Evolutionary conservation across 2,329 filamentous ascomycete genomes (phyloP).

Genomic region (Fusarium hainanense): DNA sequence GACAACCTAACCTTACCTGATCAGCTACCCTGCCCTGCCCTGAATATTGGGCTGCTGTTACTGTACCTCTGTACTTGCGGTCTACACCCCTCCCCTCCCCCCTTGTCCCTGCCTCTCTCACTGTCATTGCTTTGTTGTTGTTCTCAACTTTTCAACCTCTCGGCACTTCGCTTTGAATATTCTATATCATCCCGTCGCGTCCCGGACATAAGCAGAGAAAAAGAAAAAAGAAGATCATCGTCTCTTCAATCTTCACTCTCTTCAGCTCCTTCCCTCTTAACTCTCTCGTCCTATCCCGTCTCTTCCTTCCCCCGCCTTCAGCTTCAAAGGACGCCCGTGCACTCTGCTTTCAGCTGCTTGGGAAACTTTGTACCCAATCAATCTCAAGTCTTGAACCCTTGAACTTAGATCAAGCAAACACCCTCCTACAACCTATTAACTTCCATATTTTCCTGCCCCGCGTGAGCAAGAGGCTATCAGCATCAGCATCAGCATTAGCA

Average conservation of each 20-base stretch:
- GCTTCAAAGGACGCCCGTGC: conserved; percentile 33
- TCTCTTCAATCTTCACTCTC: not conserved
- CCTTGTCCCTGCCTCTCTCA: conserved; percentile 9
- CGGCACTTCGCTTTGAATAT: not conserved
- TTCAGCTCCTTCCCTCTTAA: not conserved
- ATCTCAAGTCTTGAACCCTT: conserved; percentile 9
- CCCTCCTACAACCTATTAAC: conserved; percentile 6
- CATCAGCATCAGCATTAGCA: conserved; percentile 14
- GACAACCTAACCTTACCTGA: not conserved
- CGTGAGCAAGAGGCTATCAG: conserved; percentile 21
- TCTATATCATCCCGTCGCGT: conserved; percentile 16
- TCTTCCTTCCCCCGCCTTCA: conserved; percentile 30
- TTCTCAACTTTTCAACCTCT: not conserved
- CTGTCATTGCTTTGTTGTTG: conserved; percentile 26
- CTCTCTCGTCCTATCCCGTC: not conserved
- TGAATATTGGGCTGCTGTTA: not conserved
- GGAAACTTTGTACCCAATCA: conserved; percentile 13
- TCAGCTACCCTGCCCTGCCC: not conserved
- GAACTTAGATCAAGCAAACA: conserved; percentile 17
- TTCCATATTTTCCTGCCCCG: conserved; percentile 25
- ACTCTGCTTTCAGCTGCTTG: conserved; percentile 23
- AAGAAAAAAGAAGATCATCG: not conserved
- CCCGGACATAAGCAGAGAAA: not conserved
- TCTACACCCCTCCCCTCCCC: conserved; percentile 11
- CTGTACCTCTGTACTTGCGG: not conserved